phyloP scores from a whole-genome alignment of 495 filamentous ascomycete species.

The Tuber brumale region DNA sequence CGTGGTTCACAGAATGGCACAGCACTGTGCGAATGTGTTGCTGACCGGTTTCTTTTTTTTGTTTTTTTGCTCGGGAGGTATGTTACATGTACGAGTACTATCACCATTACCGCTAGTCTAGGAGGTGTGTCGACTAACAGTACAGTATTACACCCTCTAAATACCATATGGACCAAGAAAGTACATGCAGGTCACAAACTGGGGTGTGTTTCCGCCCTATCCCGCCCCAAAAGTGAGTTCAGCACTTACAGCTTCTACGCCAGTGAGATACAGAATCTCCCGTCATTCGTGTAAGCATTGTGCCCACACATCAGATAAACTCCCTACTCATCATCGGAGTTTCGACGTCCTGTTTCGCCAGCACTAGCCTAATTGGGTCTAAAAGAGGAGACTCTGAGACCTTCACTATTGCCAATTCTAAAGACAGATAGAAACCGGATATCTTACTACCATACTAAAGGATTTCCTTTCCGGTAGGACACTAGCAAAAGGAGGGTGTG shows the following conservation, averaged over 20 bases:
- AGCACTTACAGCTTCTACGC: background rate
- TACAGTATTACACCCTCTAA: background rate
- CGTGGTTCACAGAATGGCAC: background rate
- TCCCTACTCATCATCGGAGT: background rate
- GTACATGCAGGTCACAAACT: background rate
- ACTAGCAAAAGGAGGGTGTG: background rate
- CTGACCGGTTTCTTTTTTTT: background rate
- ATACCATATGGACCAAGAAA: background rate
- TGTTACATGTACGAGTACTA: no score
- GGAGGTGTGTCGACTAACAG: background rate
- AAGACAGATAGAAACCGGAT: background rate
- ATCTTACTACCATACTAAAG: background rate
- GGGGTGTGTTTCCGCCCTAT: background rate
- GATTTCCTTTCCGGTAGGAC: background rate
- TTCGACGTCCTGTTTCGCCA: background rate
- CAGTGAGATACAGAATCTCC: background rate
- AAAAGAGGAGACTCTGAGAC: conserved; percentile 1
- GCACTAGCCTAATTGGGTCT: background rate
- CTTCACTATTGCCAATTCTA: background rate
- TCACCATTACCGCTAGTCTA: background rate
- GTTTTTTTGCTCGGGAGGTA: background rate
- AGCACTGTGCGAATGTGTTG: background rate
- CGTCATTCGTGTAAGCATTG: background rate
- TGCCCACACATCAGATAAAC: background rate
- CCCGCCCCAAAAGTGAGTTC: background rate